Base-by-base conservation (phyloP, 2,329 filamentous ascomycete genomes). In the Pseudonectria foliicola region DNA sequence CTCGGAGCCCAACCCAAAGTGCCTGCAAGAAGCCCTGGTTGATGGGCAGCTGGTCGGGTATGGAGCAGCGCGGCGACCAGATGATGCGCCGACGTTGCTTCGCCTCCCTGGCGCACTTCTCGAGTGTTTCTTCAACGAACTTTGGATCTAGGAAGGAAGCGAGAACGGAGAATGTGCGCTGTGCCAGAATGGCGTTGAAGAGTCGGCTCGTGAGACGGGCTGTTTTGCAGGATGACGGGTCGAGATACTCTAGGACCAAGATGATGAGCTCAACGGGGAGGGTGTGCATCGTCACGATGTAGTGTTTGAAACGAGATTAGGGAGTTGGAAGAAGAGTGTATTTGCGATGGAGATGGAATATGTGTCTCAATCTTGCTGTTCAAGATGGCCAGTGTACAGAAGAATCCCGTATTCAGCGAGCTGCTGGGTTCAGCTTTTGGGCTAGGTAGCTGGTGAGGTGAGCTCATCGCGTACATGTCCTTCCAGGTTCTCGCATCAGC, bases 41-140 rank as follows among this genome's bases (percentile, higher is more conserved):
- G 10, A 61, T 34, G 24, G 49, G 56, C 7, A 61, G 39, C 11
- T 43, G 38, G 11, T 33, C 34, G 4, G 58, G 58, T 11, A 60
- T 55, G 26, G 44, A 42, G 45, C 58, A 61, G n/a, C 45, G 38
- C n/a, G 58, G 58, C 13, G 58, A 61, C 58, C 58, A 61, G 35
- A 61, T 52, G 10, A 52, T 50, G 2, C 40, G 43, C 7, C 43
- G 44, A 7, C 57, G 47, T 5, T 27, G 29, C 16, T 41, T 27
- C 13, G 54, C 47, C 31, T 55, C 46, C 14, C 41, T 34, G 5
- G 53, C 45, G 10, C 47, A 41, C 10, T 27, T 7, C 10, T 47
- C 31, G 24, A 59, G 40, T 15, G 49, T 54, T 15, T 35, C 29
- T 25, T 46, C 33, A 14, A 56, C 55, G 29, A 44, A 33, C 13